Conservation (phyloP, 768 basidiomycete species). For the Porphyrellus cyaneotinctus region DNA sequence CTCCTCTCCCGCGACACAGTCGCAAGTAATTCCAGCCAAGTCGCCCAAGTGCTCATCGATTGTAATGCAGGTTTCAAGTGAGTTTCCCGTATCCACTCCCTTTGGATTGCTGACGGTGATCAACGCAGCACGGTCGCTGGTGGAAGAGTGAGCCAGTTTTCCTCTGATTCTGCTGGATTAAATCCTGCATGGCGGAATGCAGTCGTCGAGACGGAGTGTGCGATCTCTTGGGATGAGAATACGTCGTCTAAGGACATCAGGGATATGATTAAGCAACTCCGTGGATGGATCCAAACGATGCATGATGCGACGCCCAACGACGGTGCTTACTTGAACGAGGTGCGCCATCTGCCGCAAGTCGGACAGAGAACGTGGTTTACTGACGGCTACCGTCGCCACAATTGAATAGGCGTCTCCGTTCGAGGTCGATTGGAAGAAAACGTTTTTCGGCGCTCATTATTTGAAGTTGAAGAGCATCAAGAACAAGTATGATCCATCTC, state of each 20-base stretch:
- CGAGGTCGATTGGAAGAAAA: slow-evolving; percentile 38
- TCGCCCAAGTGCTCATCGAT: slow-evolving; percentile 21
- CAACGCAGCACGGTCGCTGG: slow-evolving; percentile 39
- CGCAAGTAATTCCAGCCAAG: slow-evolving; percentile 16
- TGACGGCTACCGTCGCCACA: neutral
- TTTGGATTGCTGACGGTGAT: slow-evolving; percentile 5
- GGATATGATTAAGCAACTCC: slow-evolving; percentile 4
- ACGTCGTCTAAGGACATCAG: slow-evolving; percentile 12
- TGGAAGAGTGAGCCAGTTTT: slow-evolving; percentile 36
- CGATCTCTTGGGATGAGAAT: slow-evolving; percentile 20
- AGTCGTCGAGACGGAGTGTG: slow-evolving; percentile 11
- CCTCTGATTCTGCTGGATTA: slow-evolving; percentile 39
- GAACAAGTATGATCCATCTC: slow-evolving; percentile 40
- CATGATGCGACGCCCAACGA: slow-evolving; percentile 30
- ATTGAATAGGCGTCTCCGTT: slow-evolving; percentile 39
- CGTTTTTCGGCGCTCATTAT: slow-evolving; percentile 48
- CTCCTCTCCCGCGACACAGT: slow-evolving; percentile 33
- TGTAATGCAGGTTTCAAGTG: neutral
- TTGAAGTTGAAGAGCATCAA: slow-evolving; percentile 41
- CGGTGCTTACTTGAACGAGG: slow-evolving; percentile 50
- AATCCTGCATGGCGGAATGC: slow-evolving; percentile 49
- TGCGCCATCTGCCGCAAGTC: slow-evolving; percentile 2
- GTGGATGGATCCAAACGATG: slow-evolving; percentile 7
- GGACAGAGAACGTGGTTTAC: neutral
- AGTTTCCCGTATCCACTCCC: neutral